Evolutionary conservation across 1,139 yeast genomes (phyloP).

Genomic region (Debaryomycetaceae sp.): DNA sequence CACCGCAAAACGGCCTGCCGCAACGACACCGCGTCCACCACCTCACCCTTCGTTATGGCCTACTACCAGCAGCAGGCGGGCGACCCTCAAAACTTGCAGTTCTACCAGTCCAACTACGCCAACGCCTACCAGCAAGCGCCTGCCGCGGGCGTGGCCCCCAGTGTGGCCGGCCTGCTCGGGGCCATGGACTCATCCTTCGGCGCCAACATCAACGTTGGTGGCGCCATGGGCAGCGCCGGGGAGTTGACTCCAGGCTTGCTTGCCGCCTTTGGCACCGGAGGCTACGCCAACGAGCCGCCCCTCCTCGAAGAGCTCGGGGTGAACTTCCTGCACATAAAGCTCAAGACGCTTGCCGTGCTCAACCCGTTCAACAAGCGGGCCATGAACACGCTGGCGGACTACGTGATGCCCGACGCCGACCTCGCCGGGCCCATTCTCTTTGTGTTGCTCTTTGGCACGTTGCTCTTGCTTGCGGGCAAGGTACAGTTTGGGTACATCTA

Average conservation of each 20-base stretch:
- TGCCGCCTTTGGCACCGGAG: constrained; percentile 91
- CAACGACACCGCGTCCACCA: too few relatives aligned
- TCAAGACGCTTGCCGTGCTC: constrained; percentile 82
- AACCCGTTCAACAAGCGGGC: constrained; percentile 58
- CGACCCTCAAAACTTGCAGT: constrained; percentile 40
- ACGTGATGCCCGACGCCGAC: constrained; percentile 84
- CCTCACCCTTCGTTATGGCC: constrained; percentile 22
- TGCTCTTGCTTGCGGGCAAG: constrained; percentile 79
- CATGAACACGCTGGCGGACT: constrained; percentile 60
- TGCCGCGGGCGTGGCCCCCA: constrained; percentile 10
- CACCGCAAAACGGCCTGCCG: too few relatives aligned
- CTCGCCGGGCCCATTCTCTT: constrained; percentile 93
- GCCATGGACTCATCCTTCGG: constrained; percentile 39
- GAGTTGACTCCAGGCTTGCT: constrained; percentile 72
- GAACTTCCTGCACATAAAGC: constrained; percentile 80
- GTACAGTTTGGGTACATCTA: constrained; percentile 96
- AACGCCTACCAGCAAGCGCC: constrained; percentile 20
- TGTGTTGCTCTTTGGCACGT: constrained; percentile 83
- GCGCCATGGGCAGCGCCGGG: constrained; percentile 42
- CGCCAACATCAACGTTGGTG: constrained; percentile 39
- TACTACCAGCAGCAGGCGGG: constrained; percentile 35
- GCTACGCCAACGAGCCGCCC: constrained; percentile 93
- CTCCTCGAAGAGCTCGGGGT: constrained; percentile 89
- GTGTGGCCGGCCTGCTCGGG: constrained; percentile 22
- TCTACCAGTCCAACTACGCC: constrained; percentile 41